Percentiles rank a stretch among this genome's conserved stretches.
These are phyloP conservation scores for Aureobasidium sp. DNA, from an alignment of 2,329 filamentous ascomycete species.

Conservation along the genomic window DNA sequence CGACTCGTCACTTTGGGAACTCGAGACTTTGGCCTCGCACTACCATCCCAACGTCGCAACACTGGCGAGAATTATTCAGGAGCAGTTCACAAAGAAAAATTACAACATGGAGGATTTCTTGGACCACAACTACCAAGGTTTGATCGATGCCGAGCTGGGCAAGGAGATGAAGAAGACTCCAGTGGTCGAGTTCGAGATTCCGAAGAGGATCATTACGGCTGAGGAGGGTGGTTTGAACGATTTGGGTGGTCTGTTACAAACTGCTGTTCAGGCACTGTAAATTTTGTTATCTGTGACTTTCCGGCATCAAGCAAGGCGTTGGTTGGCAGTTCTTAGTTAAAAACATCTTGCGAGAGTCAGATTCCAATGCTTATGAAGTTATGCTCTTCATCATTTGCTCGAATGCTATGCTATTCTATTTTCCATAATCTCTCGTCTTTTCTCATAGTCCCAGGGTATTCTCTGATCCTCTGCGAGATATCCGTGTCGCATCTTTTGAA, in stretches of 20 bases:
- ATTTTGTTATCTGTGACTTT: not conserved
- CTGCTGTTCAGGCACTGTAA: slow-evolving; percentile 20
- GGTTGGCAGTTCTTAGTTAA: not conserved
- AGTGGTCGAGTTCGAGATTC: slow-evolving; percentile 89
- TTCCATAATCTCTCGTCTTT: not conserved
- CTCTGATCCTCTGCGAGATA: not conserved
- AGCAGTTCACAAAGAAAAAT: slow-evolving; percentile 92
- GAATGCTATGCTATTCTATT: slow-evolving; percentile 2
- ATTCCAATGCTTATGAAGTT: not conserved
- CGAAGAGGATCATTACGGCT: slow-evolving; percentile 65
- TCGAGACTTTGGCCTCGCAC: slow-evolving; percentile 83
- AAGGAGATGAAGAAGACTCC: slow-evolving; percentile 81
- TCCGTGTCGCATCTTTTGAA: not conserved
- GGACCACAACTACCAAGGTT: slow-evolving; percentile 81
- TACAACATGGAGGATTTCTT: slow-evolving; percentile 97
- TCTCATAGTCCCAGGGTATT: not conserved
- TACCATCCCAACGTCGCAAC: slow-evolving; percentile 97
- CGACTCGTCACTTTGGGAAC: slow-evolving; percentile 90
- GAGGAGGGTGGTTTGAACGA: slow-evolving; percentile 25
- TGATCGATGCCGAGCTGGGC: slow-evolving; percentile 75
- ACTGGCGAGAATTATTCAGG: slow-evolving; percentile 84
- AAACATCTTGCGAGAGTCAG: not conserved
- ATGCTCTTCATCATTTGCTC: not conserved
- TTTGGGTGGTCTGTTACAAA: slow-evolving; percentile 23
- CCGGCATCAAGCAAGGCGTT: not conserved